A percentile compares a stretch with the other conserved stretches of the same genome.
phyloP scores from a whole-genome alignment of 768 basidiomycete species.

The Amylocystis lapponica region DNA sequence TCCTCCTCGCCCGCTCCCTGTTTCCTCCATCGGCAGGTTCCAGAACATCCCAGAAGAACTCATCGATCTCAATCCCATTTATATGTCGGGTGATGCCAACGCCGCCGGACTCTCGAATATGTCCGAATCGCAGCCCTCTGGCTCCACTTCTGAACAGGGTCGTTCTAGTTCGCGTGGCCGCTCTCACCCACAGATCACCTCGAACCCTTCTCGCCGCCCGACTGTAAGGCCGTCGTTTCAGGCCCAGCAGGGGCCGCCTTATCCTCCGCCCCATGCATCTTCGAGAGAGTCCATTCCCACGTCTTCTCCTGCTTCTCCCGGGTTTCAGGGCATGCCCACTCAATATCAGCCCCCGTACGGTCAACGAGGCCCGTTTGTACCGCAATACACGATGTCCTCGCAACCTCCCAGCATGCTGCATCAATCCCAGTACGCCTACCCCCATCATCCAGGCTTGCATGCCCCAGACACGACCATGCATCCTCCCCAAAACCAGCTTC shows the following conservation, averaged over 20 bases:
- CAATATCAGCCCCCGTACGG: slow-evolving; percentile 15
- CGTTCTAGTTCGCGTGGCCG: slow-evolving; percentile 16
- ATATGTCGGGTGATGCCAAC: slow-evolving; percentile 16
- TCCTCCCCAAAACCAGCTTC: slow-evolving; percentile 28
- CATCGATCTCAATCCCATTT: slow-evolving; percentile 11
- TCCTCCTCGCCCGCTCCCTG: slow-evolving; percentile 8
- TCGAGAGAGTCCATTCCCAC: slow-evolving; percentile 23
- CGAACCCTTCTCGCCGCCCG: slow-evolving; percentile 18
- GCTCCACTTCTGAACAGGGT: slow-evolving; percentile 13
- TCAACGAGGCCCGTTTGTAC: slow-evolving; percentile 31
- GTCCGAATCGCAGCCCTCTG: slow-evolving; percentile 16
- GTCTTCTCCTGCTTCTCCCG: slow-evolving; percentile 10
- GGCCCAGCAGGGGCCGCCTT: slow-evolving; percentile 9
- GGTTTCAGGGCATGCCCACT: slow-evolving; percentile 20
- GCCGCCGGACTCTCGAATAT: slow-evolving; percentile 12
- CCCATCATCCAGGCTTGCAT: slow-evolving; percentile 31
- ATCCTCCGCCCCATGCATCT: slow-evolving; percentile 6
- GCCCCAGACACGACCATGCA: slow-evolving; percentile 34
- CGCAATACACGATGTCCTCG: slow-evolving; percentile 43
- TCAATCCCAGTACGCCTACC: slow-evolving; percentile 21
- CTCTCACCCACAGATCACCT: slow-evolving; percentile 10
- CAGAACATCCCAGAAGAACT: slow-evolving; percentile 19
- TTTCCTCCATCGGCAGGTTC: slow-evolving; percentile 9
- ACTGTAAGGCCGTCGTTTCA: slow-evolving; percentile 15
- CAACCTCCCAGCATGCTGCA: slow-evolving; percentile 24